A percentile compares a stretch with the other conserved stretches of the same genome.
phyloP scores from a whole-genome alignment of 2,329 filamentous ascomycete genomes.

The Aspergillus piperis region DNA sequence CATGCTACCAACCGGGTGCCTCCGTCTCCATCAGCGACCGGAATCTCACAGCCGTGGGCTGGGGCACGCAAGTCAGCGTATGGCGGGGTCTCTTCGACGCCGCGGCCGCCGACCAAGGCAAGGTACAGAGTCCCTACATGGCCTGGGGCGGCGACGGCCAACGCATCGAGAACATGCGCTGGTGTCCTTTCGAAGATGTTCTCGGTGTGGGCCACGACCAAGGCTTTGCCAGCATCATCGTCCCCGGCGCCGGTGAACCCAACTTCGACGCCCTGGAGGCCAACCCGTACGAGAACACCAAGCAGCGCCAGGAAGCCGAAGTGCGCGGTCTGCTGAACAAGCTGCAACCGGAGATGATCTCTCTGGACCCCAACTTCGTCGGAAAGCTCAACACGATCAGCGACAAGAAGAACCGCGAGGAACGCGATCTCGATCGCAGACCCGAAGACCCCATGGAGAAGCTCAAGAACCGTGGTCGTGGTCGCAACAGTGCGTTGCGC shows the following conservation, averaged over 20 bases:
- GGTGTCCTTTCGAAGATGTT: constrained; percentile 95
- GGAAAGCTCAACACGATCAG: constrained; percentile 82
- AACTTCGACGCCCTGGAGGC: constrained; percentile 93
- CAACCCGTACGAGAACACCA: constrained; percentile 92
- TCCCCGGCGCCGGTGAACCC: constrained; percentile 93
- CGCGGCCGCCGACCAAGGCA: constrained; percentile 68
- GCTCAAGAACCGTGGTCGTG: constrained; percentile 74
- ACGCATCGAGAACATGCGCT: constrained; percentile 75
- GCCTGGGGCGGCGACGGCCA: constrained; percentile 85
- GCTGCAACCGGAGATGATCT: constrained; percentile 95
- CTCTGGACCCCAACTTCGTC: constrained; percentile 86
- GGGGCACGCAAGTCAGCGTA: constrained; percentile 83
- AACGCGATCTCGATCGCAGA: constrained; percentile 76
- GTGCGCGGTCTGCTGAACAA: constrained; percentile 91
- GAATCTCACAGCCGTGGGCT: constrained; percentile 83
- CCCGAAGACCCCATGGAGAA: constrained; percentile 60
- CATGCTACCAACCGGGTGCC: constrained; percentile 76
- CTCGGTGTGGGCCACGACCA: constrained; percentile 80
- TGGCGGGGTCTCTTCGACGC: constrained; percentile 90
- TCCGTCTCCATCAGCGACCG: constrained; percentile 87
- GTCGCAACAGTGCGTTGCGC: constrained; percentile 84
- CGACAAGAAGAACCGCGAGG: constrained; percentile 72
- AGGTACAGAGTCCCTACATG: constrained; percentile 88
- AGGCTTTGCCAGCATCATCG: constrained; percentile 85
- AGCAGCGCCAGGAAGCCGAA: constrained; percentile 90